Conservation (phyloP, 2,329 filamentous ascomycete species). For the Cladosporium halotolerans region DNA sequence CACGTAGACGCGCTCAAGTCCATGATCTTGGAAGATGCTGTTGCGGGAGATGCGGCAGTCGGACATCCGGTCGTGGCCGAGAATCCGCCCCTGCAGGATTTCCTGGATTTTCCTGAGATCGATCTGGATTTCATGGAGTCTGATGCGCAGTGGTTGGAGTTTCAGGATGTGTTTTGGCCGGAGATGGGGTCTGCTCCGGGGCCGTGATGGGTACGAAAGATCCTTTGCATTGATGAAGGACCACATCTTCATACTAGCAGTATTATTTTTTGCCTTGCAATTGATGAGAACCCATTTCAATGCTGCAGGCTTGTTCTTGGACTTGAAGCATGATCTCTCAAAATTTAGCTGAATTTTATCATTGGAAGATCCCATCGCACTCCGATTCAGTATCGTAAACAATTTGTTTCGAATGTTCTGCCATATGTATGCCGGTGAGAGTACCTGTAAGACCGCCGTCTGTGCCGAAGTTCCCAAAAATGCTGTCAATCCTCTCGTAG, state of each 20-base stretch:
- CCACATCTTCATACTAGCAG: too few relatives aligned
- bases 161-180: slow-evolving; percentile 19
- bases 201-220: not conserved
- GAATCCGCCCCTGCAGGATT: slow-evolving; percentile 17
- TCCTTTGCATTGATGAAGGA: too few relatives aligned
- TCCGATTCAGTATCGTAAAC: too few relatives aligned
- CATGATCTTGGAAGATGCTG: slow-evolving; percentile 10
- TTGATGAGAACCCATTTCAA: too few relatives aligned
- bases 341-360: too few relatives aligned
- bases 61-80: not conserved
- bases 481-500: not conserved
- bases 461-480: not conserved
- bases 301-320: too few relatives aligned
- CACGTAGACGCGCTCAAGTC: slow-evolving; percentile 32
- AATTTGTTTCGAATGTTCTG: not conserved
- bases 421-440: slow-evolving; percentile 1
- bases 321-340: too few relatives aligned
- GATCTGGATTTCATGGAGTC: slow-evolving; percentile 20
- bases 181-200: slow-evolving; percentile 8
- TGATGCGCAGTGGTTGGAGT: slow-evolving; percentile 10
- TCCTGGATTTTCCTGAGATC: slow-evolving; percentile 17
- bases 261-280: too few relatives aligned
- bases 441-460: too few relatives aligned
- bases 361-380: too few relatives aligned
- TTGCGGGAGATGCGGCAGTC: not conserved